Evolutionary conservation across 1,284 basidiomycete genomes (phyloP), one percentile per base, ranked within the genome.

Genomic region (Peniophora sp.): DNA sequence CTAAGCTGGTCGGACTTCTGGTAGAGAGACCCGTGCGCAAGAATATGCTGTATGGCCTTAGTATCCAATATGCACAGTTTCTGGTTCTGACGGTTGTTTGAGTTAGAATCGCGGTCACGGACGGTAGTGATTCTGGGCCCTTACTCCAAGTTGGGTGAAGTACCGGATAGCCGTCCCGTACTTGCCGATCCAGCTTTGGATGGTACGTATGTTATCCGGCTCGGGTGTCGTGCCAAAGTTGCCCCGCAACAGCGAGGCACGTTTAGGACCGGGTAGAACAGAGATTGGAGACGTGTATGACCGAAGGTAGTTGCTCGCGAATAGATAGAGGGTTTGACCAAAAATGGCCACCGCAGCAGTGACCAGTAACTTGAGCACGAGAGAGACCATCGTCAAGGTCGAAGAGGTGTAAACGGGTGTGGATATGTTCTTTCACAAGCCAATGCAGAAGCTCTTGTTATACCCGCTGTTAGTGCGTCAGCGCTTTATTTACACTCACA

Each of bases 1-100:
- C 49, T 34, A 8, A 51, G 2, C 8, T 23, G 38, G 3, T 44
- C 34, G 1, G 49, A 32, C 34, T 51, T 50, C 20, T 43, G 49
- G 22, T 25, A 50, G n/a, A 44, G 22, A 16, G 10, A 25, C 25
- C 24, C 35, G 22, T 51, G 44, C 2, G 36, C 36, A 10, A 53
- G 22, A 24, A 53, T 27, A 27, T 53, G 46, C 9, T 22, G n/a
- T 9, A 53, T 19, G 2, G 50, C 45, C 24, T 48, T 50, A 17
- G 43, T 19, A 36, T 53, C 52, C 19, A 32, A 10, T 16, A 41
- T 48, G 12, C 47, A 20, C 11, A 50, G 5, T 34, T 50, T 50
- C 10, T 24, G 27, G 3, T 2, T 24, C 50, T 51, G 34, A n/a
- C 14, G 23, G 32, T 10, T n/a, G 12, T 32, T 3, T 22, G 14